A percentile compares a stretch with the other conserved stretches of the same genome.
These are phyloP conservation scores for Rhodotorula sp. DNA, from an alignment of 1,284 basidiomycete species.

Conservation along the genomic window DNA sequence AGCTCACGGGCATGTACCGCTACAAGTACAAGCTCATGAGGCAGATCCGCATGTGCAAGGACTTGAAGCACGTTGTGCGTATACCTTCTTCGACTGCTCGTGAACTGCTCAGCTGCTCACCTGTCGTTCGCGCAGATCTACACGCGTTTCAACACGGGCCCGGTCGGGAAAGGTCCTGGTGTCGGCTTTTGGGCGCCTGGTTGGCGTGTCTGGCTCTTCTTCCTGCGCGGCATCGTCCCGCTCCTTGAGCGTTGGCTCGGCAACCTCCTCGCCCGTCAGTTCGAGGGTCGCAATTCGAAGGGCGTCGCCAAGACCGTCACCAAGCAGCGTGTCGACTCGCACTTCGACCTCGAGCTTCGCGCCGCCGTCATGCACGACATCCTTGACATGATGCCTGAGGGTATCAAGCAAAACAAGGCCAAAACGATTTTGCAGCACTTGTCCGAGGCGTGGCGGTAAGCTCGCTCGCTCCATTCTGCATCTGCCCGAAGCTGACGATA, in stretches of 20 bases:
- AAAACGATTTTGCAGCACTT: conserved; percentile 98
- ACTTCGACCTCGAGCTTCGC: conserved; percentile 95
- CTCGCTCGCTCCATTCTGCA: neutral
- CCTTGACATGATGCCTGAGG: conserved; percentile 90
- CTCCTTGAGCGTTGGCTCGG: conserved; percentile 97
- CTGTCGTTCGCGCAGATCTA: conserved; percentile 54
- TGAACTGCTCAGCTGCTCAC: conserved; percentile 6
- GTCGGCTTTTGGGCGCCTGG: conserved; percentile 99
- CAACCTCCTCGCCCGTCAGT: conserved; percentile 95
- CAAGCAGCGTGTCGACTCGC: conserved; percentile 97
- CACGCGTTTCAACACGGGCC: conserved; percentile 98
- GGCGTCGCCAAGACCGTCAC: conserved; percentile 77
- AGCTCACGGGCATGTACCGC: conserved; percentile 97
- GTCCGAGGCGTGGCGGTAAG: conserved; percentile 81
- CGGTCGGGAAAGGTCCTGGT: conserved; percentile 98
- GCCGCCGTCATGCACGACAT: conserved; percentile 99
- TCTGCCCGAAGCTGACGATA: neutral
- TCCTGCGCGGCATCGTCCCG: conserved; percentile 98
- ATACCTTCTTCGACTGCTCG: conserved; percentile 50
- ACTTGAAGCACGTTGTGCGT: conserved; percentile 78
- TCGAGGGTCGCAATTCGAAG: conserved; percentile 94
- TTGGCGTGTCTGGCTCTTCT: conserved; percentile 99
- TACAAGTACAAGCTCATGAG: conserved; percentile 99
- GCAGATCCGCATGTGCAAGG: conserved; percentile 99
- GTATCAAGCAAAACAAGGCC: conserved; percentile 97